A percentile compares a stretch with the other conserved stretches of the same genome.
phyloP scores from a whole-genome alignment of 106 monocot species.

The Phalaenopsis equestris region DNA sequence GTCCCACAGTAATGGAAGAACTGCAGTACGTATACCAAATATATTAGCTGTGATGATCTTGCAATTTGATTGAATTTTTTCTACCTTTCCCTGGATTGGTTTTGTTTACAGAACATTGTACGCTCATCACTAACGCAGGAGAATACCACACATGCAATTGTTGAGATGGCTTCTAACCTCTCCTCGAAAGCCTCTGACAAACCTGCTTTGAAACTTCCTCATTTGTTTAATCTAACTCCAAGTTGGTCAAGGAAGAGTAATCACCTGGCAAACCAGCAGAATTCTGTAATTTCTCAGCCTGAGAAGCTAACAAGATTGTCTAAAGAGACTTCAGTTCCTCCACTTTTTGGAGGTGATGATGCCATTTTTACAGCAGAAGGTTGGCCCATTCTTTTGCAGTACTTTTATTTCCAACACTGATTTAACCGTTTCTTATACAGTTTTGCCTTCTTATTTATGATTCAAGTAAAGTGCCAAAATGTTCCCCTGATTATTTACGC shows the following conservation, averaged over 20 bases:
- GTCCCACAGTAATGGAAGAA: constrained; percentile 39
- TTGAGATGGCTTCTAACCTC: constrained; percentile 52
- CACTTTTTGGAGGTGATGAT: no score
- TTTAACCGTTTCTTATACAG: no score
- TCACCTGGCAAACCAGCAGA: constrained; percentile 39
- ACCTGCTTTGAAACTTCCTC: constrained; percentile 77
- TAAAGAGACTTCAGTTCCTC: background rate
- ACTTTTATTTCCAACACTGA: background rate
- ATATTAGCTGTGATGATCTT: background rate
- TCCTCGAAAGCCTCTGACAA: constrained; percentile 42
- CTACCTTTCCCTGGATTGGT: background rate
- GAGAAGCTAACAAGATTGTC: background rate
- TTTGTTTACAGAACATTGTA: background rate
- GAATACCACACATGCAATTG: constrained; percentile 40
- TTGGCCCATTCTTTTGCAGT: background rate
- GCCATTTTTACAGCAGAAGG: background rate
- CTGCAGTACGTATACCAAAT: constrained; percentile 18
- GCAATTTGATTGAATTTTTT: constrained; percentile 4
- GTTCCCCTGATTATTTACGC: no score
- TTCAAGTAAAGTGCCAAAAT: no score
- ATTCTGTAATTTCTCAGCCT: background rate
- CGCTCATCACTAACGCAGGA: constrained; percentile 30
- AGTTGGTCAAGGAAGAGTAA: constrained; percentile 61
- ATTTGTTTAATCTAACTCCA: constrained; percentile 74
- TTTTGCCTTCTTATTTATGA: no score